A percentile compares a stretch with the other conserved stretches of the same genome.
Conservation (phyloP, 2,329 filamentous ascomycete genomes). For the Trichoderma sp. region DNA sequence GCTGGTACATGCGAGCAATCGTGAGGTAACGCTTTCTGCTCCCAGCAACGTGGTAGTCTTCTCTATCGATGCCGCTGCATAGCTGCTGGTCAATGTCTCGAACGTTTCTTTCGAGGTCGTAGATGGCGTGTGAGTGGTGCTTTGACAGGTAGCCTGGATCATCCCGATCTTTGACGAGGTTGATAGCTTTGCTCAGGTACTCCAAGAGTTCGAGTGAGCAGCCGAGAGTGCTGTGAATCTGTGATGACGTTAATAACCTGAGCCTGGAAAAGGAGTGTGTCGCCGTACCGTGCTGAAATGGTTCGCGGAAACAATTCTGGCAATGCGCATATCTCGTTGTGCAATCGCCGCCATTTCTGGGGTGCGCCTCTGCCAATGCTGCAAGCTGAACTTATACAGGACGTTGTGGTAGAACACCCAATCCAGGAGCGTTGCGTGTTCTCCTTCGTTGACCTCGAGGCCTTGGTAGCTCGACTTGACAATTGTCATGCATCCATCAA, state of each 20-base stretch:
- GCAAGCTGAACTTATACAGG: conserved; percentile 27
- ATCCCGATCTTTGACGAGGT: conserved; percentile 10
- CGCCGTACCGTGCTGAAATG: conserved; percentile 4
- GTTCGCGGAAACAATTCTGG: background rate
- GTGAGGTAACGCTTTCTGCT: conserved; percentile 18
- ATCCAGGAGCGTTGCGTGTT: conserved; percentile 17
- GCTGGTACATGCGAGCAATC: conserved; percentile 24
- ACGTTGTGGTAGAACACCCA: conserved; percentile 29
- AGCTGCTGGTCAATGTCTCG: conserved; percentile 14
- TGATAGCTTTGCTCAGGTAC: conserved; percentile 8
- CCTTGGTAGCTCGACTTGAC: conserved; percentile 23
- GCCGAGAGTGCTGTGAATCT: conserved; percentile 25
- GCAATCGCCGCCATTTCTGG: conserved; percentile 17
- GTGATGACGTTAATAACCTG: background rate
- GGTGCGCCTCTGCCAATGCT: conserved; percentile 25
- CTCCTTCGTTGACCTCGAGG: conserved; percentile 6
- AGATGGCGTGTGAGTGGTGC: conserved; percentile 5
- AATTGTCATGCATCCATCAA: conserved; percentile 24
- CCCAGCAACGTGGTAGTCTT: conserved; percentile 21
- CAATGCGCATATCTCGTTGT: conserved; percentile 18
- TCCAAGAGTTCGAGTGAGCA: conserved; percentile 27
- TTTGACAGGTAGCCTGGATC: conserved; percentile 8
- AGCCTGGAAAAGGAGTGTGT: background rate
- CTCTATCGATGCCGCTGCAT: conserved; percentile 23
- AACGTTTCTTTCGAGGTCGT: conserved; percentile 12